A percentile compares a stretch with the other conserved stretches of the same genome.
These are phyloP conservation scores for Exophiala sp. DNA, from an alignment of 2,329 filamentous ascomycete species.

Conservation along the genomic window DNA sequence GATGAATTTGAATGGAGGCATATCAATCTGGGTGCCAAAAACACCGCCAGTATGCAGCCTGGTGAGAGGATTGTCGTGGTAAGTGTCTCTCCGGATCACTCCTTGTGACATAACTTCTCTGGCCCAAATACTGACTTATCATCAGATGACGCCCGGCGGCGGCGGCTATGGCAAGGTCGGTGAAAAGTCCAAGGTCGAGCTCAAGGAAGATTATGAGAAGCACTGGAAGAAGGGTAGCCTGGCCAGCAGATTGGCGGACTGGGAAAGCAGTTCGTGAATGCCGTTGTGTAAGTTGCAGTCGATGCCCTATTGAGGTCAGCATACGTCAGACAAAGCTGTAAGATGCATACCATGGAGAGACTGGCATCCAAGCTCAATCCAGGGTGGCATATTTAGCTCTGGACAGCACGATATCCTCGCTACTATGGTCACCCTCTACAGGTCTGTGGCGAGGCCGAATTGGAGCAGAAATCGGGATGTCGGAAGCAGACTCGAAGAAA, in stretches of 20 bases:
- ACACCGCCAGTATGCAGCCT: slow-evolving; percentile 54
- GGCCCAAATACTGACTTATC: slow-evolving; percentile 2
- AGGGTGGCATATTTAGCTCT: no score
- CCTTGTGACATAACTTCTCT: neutral
- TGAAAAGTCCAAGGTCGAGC: slow-evolving; percentile 47
- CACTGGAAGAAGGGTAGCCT: slow-evolving; percentile 57
- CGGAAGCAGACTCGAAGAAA: no score
- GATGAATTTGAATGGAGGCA: slow-evolving; percentile 43
- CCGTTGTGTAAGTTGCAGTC: neutral
- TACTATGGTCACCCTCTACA: no score
- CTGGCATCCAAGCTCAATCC: neutral
- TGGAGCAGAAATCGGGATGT: no score
- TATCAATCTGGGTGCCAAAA: slow-evolving; percentile 58
- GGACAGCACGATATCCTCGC: no score
- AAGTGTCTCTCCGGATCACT: slow-evolving; percentile 43
- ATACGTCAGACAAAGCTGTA: neutral
- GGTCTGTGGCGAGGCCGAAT: no score
- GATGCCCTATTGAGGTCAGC: slow-evolving; percentile 6
- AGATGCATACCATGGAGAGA: neutral
- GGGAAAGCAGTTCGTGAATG: slow-evolving; percentile 44
- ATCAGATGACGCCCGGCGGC: slow-evolving; percentile 38
- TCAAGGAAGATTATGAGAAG: slow-evolving; percentile 52
- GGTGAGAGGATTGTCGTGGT: slow-evolving; percentile 58
- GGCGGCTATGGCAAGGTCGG: slow-evolving; percentile 48
- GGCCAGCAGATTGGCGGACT: slow-evolving; percentile 43